Evolutionary conservation across 192 early-diverging fungal species (phyloP).

Genomic region (Dissophora globulifera): DNA sequence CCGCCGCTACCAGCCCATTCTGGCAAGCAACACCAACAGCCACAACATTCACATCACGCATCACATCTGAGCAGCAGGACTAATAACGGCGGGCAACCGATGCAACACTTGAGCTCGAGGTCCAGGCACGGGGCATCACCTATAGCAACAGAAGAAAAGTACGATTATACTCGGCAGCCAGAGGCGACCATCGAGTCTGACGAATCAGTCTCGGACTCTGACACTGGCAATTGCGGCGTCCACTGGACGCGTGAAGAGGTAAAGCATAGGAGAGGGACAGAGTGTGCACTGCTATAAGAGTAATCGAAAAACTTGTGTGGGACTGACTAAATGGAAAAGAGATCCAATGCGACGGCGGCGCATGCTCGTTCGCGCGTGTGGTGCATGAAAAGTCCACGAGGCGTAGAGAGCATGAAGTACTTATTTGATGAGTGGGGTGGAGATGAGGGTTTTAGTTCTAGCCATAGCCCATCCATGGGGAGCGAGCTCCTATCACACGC

Average conservation of each 20-base stretch:
- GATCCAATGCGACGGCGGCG: too few relatives aligned
- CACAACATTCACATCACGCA: constrained; percentile 3
- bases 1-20: constrained; percentile 11
- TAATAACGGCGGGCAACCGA: not conserved
- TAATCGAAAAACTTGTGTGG: too few relatives aligned
- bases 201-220: constrained; percentile 29
- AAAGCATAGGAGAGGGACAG: not conserved
- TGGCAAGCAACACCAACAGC: not conserved
- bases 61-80: too few relatives aligned
- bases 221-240: not conserved
- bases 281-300: too few relatives aligned
- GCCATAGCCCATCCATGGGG: too few relatives aligned
- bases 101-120: constrained; percentile 22
- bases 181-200: constrained; percentile 25
- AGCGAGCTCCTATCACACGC: too few relatives aligned
- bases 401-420: too few relatives aligned
- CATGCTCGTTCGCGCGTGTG: too few relatives aligned
- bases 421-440: too few relatives aligned
- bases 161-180: not conserved
- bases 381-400: too few relatives aligned
- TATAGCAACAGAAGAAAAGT: not conserved
- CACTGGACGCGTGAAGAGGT: constrained; percentile 48
- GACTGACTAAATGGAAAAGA: too few relatives aligned
- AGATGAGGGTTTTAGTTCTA: too few relatives aligned
- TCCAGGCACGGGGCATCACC: constrained; percentile 1